phyloP scores from a whole-genome alignment of 2,329 filamentous ascomycete genomes.

The Botrytis galanthina region DNA sequence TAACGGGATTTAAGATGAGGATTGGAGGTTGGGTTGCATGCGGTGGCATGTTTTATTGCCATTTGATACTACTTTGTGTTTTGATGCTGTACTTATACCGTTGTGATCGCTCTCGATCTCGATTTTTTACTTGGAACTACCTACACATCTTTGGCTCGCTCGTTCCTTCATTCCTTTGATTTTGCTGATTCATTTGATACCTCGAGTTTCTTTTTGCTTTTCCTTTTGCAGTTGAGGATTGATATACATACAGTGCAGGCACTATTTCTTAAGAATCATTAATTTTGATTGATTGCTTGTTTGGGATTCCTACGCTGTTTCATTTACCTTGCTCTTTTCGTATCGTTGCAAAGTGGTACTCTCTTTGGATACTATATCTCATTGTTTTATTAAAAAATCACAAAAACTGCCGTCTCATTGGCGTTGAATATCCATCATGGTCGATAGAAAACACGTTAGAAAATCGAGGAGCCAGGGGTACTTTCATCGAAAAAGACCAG shows the following conservation, averaged over 20 bases:
- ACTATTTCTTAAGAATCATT: background rate
- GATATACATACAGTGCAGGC: constrained; percentile 7
- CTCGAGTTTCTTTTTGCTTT: background rate
- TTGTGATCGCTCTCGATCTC: background rate
- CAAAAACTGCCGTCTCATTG: background rate
- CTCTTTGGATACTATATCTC: background rate
- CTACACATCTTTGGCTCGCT: background rate
- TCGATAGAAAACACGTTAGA: background rate
- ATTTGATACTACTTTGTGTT: background rate
- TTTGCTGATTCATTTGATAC: background rate
- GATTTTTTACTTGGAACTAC: background rate
- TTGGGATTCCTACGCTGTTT: background rate
- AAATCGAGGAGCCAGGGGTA: constrained; percentile 7
- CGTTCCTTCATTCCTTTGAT: background rate
- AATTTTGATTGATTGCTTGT: background rate
- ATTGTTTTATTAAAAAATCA: background rate
- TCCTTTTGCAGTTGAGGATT: background rate
- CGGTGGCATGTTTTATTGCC: background rate
- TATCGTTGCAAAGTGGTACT: background rate
- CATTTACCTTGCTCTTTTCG: background rate
- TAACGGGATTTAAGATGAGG: background rate
- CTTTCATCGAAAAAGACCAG: constrained; percentile 5
- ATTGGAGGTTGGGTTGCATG: background rate
- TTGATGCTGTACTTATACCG: constrained; percentile 6
- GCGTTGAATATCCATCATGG: background rate